A percentile compares a stretch with the other conserved stretches of the same genome.
Conservation (phyloP, 2,329 filamentous ascomycete genomes). For the Verruconis gallopava region DNA sequence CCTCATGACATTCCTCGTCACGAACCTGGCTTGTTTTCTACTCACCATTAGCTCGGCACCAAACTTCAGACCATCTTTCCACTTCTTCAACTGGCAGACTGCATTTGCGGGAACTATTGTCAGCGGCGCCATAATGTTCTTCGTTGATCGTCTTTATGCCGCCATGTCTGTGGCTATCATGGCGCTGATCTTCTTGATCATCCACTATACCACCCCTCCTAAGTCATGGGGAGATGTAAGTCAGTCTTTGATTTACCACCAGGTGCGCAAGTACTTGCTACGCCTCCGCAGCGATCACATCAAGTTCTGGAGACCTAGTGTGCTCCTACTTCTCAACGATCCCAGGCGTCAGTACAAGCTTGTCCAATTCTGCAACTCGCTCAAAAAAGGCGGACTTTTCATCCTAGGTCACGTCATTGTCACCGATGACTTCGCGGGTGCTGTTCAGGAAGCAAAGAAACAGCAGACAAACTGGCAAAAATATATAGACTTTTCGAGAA, state of each 20-base stretch:
- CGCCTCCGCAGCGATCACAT: constrained; percentile 79
- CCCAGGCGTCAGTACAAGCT: constrained; percentile 69
- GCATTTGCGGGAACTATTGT: constrained; percentile 61
- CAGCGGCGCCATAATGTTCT: constrained; percentile 76
- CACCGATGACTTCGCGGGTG: constrained; percentile 64
- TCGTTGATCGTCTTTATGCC: constrained; percentile 73
- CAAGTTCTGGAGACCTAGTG: constrained; percentile 86
- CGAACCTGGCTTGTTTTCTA: constrained; percentile 76
- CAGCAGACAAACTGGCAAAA: constrained; percentile 76
- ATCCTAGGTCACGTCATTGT: constrained; percentile 82
- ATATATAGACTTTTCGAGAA: constrained; percentile 73
- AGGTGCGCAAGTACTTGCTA: constrained; percentile 77
- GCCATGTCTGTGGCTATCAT: constrained; percentile 61
- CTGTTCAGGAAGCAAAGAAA: constrained; percentile 66
- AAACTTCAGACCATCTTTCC: constrained; percentile 79
- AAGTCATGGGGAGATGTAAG: constrained; percentile 87
- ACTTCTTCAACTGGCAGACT: constrained; percentile 80
- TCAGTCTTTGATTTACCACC: constrained; percentile 76
- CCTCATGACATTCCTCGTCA: constrained; percentile 83
- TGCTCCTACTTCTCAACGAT: constrained; percentile 71
- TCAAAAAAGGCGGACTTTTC: constrained; percentile 79
- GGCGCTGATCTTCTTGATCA: constrained; percentile 65
- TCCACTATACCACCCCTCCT: constrained; percentile 73
- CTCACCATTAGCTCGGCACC: constrained; percentile 78
- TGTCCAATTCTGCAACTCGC: constrained; percentile 81